Evolutionary conservation across 495 filamentous ascomycete genomes (phyloP), one percentile per base, ranked within the genome.

Genomic region (Neohortaea acidophila): DNA sequence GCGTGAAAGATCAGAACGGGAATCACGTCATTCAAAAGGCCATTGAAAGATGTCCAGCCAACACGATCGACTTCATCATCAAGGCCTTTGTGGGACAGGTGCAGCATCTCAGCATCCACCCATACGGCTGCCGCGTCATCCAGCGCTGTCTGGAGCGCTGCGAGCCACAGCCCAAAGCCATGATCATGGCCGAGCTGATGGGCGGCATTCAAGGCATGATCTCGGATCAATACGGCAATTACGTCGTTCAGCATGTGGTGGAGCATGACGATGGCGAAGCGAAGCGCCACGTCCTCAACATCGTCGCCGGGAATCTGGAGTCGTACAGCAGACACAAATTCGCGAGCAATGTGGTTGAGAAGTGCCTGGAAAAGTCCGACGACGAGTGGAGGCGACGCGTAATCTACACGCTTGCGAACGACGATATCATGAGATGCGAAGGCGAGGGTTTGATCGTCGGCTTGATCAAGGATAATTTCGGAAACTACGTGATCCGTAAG

Each of bases 11-110:
- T 45, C 80, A 85, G 53, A 89, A 97, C 42, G 89, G 89, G 24
- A 97, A 97, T 56, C 91, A 96, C 47, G 89, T 97, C 24, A 77
- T 97, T 30, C 91, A 96, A 52, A 94, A 93, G 57, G 80, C 83
- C 24, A 87, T 97, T 47, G 83, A 93, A 53, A 66, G 83, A 33
- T 79, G 94, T 3, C 82, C 82, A 1, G 67, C 73, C 1, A 69
- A 82, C 41, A 75, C 89, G 44, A 81, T 93, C 28, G 78, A 77
- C 45, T 87, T 93, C 62, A 81, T 94, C 55, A 81, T 94, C 64
- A 72, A 81, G 11, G 79, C 83, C 29, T 81, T 96, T 62, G 70
- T 64, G 21, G 79, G 77, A 12, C 75, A 85, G 42, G 82, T 94
- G n/a, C 72, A 75, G 39, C 60, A 68, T 33, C 69, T 93, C 14